These are phyloP conservation scores for Rosa hybrid DNA, from an alignment of 331 rosid species.

Conservation along the genomic window DNA sequence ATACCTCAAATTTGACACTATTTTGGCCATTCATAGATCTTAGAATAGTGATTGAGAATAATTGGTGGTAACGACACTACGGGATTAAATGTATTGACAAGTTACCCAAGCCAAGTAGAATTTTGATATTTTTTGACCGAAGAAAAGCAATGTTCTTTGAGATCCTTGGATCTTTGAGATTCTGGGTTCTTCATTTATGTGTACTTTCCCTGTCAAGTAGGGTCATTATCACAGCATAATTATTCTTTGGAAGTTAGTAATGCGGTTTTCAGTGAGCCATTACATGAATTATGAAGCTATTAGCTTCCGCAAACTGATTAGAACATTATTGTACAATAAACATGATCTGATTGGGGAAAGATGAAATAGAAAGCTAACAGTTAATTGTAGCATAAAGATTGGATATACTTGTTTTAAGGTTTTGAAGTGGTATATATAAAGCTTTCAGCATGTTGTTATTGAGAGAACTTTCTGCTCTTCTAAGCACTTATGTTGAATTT, in stretches of 20 bases:
- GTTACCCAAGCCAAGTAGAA: neutral
- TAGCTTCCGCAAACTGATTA: neutral
- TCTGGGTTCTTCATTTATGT: neutral
- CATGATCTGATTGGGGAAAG: neutral
- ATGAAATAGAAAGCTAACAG: neutral
- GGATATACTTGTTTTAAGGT: neutral
- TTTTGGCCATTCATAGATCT: neutral
- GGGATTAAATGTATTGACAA: neutral
- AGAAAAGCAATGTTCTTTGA: neutral
- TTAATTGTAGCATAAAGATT: neutral
- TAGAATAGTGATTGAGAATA: neutral
- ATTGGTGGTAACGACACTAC: neutral
- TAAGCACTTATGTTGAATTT: neutral
- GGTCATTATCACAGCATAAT: neutral
- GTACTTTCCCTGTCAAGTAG: neutral
- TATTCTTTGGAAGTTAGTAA: neutral
- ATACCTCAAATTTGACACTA: neutral
- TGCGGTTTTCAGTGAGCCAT: neutral
- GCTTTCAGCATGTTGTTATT: neutral
- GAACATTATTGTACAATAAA: neutral
- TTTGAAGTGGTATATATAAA: neutral
- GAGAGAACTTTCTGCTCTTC: neutral
- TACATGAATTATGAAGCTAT: neutral
- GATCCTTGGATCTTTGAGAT: neutral
- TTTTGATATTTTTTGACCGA: neutral